Conservation (phyloP, 2,329 filamentous ascomycete species). For the Apiospora arundinis region DNA sequence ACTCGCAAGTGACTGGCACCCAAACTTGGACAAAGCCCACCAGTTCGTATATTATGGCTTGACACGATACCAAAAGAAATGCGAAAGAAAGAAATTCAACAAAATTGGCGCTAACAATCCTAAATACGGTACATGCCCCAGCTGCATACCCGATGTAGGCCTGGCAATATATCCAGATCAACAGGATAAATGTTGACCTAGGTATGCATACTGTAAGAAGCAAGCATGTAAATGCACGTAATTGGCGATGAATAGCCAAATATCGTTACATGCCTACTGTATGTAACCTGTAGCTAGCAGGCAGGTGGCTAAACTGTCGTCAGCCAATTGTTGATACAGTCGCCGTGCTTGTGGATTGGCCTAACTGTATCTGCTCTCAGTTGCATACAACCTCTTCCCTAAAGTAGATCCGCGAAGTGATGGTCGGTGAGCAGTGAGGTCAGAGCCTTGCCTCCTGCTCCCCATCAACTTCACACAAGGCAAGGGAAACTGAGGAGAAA, state of each 20-base stretch:
- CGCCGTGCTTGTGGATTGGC: neutral
- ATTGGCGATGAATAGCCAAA: neutral
- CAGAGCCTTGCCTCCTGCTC: neutral
- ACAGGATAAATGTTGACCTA: neutral
- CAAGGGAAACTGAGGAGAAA: conserved; percentile 7
- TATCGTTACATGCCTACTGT: neutral
- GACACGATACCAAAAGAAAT: neutral
- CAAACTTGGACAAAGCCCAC: neutral
- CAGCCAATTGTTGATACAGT: conserved; percentile 13
- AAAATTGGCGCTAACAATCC: neutral
- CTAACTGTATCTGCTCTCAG: conserved; percentile 7
- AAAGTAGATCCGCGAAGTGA: neutral
- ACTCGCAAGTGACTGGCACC: neutral
- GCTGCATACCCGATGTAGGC: neutral
- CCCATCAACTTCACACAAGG: neutral
- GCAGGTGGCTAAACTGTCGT: neutral
- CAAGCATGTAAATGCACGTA: neutral
- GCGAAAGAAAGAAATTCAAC: neutral
- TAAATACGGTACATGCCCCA: neutral
- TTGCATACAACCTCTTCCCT: conserved; percentile 2
- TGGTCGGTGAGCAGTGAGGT: conserved; percentile 7
- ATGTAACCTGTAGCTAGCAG: neutral
- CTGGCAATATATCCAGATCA: neutral
- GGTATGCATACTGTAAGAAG: neutral
- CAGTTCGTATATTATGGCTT: conserved; percentile 2